Evolutionary conservation across 345 rosid species (phyloP), one percentile per base, ranked within the genome.

Genomic region (Salix dunnii): DNA sequence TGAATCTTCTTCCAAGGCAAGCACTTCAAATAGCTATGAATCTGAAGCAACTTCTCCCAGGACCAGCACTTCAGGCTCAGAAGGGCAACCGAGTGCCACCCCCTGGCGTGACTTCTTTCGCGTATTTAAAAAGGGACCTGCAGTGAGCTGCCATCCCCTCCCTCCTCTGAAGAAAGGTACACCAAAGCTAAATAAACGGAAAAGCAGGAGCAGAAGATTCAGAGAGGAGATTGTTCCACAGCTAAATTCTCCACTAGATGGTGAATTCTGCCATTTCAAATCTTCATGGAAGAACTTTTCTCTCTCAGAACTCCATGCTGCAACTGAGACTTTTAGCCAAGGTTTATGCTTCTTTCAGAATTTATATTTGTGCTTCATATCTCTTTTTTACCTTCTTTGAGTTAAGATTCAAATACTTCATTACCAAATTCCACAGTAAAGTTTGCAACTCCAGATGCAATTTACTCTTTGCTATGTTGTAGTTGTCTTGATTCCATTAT

Each of bases 201-300:
- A 90, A 72, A 88, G 89, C 82, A 49, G 55, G 18, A 49, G 55
- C 86, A 82, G 81, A 87, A 90, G 73, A 77, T 85, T 62, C 7
- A 86, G 91, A 63, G 97, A 88, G 25, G 86, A 80, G n/a, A 78
- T 84, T 77, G 85, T 87, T 67, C 90, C 91, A 5, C 68, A 76
- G 30, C 1, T 87, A 42, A 80, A 74, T 42, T 71, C 90, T 68
- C 40, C 89, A 70, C 75, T 91, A n/a, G 93, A 86, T 71, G 77
- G 90, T 64, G 97, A 94, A 13, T 78, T 91, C 30, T 81, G 81
- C 83, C 81, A 77, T 69, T 88, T 95, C 69, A 91, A 91, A 79
- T 84, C 97, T 53, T 79, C 88, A 12, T 91, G 97, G 98, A 93
- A 84, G 84, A 92, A 90, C 80, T 93, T 88, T 74, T 76, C 96